Percentiles rank a stretch among this genome's conserved stretches.
phyloP scores from a whole-genome alignment of 2,329 filamentous ascomycete species.

The Cercospora sp. region DNA sequence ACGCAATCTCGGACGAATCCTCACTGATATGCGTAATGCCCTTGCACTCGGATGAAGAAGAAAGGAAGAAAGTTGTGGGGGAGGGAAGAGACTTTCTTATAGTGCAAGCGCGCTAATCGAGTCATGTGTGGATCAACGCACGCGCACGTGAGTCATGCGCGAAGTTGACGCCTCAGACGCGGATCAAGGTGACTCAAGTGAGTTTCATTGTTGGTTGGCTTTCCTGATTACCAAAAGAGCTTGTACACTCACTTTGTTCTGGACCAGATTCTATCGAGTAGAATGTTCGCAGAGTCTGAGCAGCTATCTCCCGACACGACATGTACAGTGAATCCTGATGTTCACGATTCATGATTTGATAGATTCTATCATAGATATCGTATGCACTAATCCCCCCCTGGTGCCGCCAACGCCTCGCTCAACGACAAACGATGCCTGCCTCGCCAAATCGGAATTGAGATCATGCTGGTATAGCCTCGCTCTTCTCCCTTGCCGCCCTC shows the following conservation, averaged over 20 bases:
- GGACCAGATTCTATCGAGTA: too few species aligned
- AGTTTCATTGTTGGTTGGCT: neutral
- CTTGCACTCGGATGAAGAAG: constrained; percentile 57
- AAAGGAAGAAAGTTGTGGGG: constrained; percentile 1
- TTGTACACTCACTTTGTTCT: neutral
- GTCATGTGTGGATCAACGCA: neutral
- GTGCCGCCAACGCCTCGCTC: constrained; percentile 11
- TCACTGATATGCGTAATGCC: constrained; percentile 83
- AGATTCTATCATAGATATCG: neutral
- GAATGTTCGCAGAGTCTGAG: neutral
- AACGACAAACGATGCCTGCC: neutral
- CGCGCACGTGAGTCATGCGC: neutral
- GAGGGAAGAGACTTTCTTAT: neutral
- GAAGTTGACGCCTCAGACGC: neutral
- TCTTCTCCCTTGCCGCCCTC: constrained; percentile 26
- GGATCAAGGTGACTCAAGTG: neutral
- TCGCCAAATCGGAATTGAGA: neutral
- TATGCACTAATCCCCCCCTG: neutral
- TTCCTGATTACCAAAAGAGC: neutral
- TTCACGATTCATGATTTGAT: neutral
- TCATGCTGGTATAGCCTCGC: constrained; percentile 33
- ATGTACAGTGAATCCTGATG: neutral
- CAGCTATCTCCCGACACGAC: neutral
- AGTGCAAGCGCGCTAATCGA: neutral
- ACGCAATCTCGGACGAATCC: constrained; percentile 82